Base-by-base conservation (phyloP, 371 early-diverging fungal genomes). In the Rhizopus arrhizus region DNA sequence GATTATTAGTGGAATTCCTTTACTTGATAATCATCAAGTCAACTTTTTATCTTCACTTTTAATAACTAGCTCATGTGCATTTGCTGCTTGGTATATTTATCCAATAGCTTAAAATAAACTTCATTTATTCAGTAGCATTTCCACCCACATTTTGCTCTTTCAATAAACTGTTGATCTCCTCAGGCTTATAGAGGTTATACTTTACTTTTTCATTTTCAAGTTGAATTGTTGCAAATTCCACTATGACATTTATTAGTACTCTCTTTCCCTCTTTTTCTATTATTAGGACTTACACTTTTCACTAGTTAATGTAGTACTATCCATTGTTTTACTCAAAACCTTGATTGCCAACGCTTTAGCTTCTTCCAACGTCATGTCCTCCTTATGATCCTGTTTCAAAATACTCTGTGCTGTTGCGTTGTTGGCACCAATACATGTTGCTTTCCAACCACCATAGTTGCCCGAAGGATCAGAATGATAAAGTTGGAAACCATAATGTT, bases 401-500 rank as follows among this genome's bases (percentile, higher is more conserved):
- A 96, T 90, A 58, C 89, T 88, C 70, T 94, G 91, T 9, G 96
- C 98, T 52, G 91, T 90, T 16, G 92, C 84, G 56, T 88, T 89
- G 79, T 97, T 97, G 56, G 92, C 94, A 22, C 99, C 99, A 69
- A 98, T 96, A 77, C 96, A 94, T 33, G 92, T 93, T 11, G 99
- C 99, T 77, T 94, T 98, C 99, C 99, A 99, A 40, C 96, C 96
- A 69, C 92, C 88, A 73, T 98, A 96, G 81, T 99, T 99, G 53
- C 99, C 99, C 28, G 96, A 95, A 5, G 99, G 99, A 78, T 99
- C 99, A 10, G 97, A 94, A 69, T 95, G 96, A 75, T 96, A 98
- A 43, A 99, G 83, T 74, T 95, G 95, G 86, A 97, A 98, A 9
- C 98, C 96, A 59, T 83, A 75, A 42, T 91, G 87, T 40, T 88